Percentiles rank a stretch among this genome's conserved stretches.
These are phyloP conservation scores for Sphagnum contortum DNA, from an alignment of 225 moss, liverwort and hornwort species.

Conservation along the genomic window DNA sequence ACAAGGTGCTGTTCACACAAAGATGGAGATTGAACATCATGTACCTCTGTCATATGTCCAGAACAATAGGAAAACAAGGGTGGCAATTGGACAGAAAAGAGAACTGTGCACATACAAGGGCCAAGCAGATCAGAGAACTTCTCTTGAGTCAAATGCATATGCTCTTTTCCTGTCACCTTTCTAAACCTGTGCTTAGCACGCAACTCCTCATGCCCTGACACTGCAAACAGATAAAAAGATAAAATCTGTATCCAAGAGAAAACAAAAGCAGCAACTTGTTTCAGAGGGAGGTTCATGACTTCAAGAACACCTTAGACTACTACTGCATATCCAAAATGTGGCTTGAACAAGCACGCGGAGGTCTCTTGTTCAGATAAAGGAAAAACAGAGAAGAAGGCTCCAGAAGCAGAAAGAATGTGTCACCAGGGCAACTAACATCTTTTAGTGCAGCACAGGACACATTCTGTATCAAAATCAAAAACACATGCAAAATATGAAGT, in stretches of 20 bases:
- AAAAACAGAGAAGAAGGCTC: background rate
- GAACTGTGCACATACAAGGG: slow-evolving; percentile 31
- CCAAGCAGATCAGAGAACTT: slow-evolving; percentile 55
- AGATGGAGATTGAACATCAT: background rate
- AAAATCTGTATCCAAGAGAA: background rate
- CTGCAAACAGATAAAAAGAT: slow-evolving; percentile 8
- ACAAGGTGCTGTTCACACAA: slow-evolving; percentile 47
- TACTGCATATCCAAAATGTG: background rate
- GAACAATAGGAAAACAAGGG: background rate
- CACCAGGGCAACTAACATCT: no score
- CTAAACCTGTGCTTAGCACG: slow-evolving; percentile 55
- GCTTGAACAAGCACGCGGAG: background rate
- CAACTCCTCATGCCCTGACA: slow-evolving; percentile 44
- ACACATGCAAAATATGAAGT: background rate
- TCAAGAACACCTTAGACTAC: background rate
- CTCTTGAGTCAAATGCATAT: slow-evolving; percentile 32
- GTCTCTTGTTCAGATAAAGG: background rate
- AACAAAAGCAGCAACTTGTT: background rate
- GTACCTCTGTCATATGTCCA: background rate
- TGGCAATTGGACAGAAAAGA: background rate
- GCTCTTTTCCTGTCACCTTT: slow-evolving; percentile 41
- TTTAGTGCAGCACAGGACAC: no score
- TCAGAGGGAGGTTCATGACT: no score
- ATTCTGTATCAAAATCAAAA: background rate
- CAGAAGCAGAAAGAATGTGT: background rate